phyloP scores from a whole-genome alignment of 345 rosid species.

The Brassica napus region Da-Ae NC_063449.1:32281001-32281500 shows the following conservation, averaged over 20 bases:
- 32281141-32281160: not conserved
- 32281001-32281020: conserved; percentile 80
- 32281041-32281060: conserved; percentile 79
- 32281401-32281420: conserved; percentile 54
- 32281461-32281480: conserved; percentile 90
- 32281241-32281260: not conserved
- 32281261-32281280: conserved; percentile 23
- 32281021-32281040: conserved; percentile 86
- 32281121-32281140: conserved; percentile 84
- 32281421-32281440: conserved; percentile 68
- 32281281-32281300: conserved; percentile 98
- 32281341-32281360: conserved; percentile 96
- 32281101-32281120: conserved; percentile 96
- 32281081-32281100: conserved; percentile 60
- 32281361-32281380: conserved; percentile 94
- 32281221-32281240: conserved; percentile 6
- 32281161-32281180: conserved; percentile 45
- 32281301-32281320: conserved; percentile 97
- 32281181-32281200: conserved; percentile 87
- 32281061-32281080: conserved; percentile 76
- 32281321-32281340: conserved; percentile 99
- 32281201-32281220: conserved; percentile 92
- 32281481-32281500: conserved; percentile 98
- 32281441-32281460: conserved; percentile 89
- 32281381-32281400: conserved; percentile 77